Percentiles rank a stretch among this genome's conserved stretches.
phyloP scores from a whole-genome alignment of 495 filamentous ascomycete species.

The Penicillium robsamsonii region DNA sequence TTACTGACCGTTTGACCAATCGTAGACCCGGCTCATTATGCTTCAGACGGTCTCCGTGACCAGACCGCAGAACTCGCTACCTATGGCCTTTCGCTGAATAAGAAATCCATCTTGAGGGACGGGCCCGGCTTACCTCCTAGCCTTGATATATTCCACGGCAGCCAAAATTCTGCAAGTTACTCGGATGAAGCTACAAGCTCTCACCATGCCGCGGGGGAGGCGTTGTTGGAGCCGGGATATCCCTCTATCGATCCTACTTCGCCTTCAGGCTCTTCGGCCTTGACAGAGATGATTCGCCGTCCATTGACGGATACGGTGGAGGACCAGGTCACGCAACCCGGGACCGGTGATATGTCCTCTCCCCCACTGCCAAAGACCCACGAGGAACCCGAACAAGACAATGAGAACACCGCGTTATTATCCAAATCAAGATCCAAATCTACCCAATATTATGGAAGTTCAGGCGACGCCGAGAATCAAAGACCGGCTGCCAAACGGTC shows the following conservation, averaged over 20 bases:
- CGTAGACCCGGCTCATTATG: slow-evolving; percentile 68
- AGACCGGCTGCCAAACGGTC: slow-evolving; percentile 12
- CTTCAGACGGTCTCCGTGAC: slow-evolving; percentile 75
- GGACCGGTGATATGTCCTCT: slow-evolving; percentile 18
- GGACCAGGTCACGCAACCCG: slow-evolving; percentile 22
- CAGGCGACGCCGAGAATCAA: slow-evolving; percentile 43
- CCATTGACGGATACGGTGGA: slow-evolving; percentile 43
- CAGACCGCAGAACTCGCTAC: slow-evolving; percentile 89
- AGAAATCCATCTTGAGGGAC: slow-evolving; percentile 35
- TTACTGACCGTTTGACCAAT: slow-evolving; percentile 34
- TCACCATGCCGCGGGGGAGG: slow-evolving; percentile 12
- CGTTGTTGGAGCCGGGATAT: slow-evolving; percentile 11
- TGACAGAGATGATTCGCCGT: slow-evolving; percentile 62
- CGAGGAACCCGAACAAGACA: slow-evolving; percentile 25
- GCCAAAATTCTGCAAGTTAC: slow-evolving; percentile 6
- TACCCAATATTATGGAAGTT: slow-evolving; percentile 33
- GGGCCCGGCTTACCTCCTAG: slow-evolving; percentile 33
- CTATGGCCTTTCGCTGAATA: slow-evolving; percentile 64
- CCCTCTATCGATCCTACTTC: slow-evolving; percentile 12
- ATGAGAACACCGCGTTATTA: slow-evolving; percentile 46
- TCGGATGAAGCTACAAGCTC: slow-evolving; percentile 21
- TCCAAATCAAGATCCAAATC: slow-evolving; percentile 37
- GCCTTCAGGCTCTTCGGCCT: slow-evolving; percentile 47
- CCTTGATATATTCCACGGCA: slow-evolving; percentile 37
- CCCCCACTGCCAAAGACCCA: slow-evolving; percentile 20